phyloP scores from a whole-genome alignment of 2,329 filamentous ascomycete genomes.

The Fusarium sp. region DNA sequence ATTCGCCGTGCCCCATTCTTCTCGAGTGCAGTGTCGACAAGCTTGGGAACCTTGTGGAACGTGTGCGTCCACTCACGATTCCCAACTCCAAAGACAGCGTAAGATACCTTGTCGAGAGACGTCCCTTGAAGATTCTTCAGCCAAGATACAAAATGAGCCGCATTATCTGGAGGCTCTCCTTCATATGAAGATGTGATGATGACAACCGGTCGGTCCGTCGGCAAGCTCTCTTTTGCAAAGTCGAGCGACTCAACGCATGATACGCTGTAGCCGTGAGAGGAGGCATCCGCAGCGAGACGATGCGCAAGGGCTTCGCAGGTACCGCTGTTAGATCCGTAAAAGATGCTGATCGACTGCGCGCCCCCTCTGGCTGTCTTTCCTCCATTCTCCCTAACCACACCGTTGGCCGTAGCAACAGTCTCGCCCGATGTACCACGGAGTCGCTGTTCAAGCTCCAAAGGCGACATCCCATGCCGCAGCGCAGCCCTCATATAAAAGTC shows the following conservation, averaged over 20 bases:
- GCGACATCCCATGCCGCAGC: constrained; percentile 60
- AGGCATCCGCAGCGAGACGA: constrained; percentile 69
- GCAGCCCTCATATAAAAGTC: constrained; percentile 72
- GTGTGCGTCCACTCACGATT: constrained; percentile 69
- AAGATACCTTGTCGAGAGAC: constrained; percentile 66
- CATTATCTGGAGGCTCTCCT: constrained; percentile 79
- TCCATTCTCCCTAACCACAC: constrained; percentile 7
- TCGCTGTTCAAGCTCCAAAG: constrained; percentile 57
- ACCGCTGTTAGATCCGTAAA: constrained; percentile 79
- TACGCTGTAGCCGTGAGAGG: constrained; percentile 69
- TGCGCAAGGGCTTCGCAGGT: constrained; percentile 79
- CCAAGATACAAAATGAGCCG: constrained; percentile 76
- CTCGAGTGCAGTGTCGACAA: constrained; percentile 67
- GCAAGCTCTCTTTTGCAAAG: constrained; percentile 68
- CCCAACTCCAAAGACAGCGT: constrained; percentile 79
- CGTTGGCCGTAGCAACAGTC: constrained; percentile 9
- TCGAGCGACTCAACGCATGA: constrained; percentile 68
- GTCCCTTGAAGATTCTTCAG: constrained; percentile 65
- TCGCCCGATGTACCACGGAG: constrained; percentile 34
- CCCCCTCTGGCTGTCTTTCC: not conserved
- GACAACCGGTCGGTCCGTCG: constrained; percentile 70
- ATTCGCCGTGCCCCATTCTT: constrained; percentile 47
- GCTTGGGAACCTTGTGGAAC: constrained; percentile 74
- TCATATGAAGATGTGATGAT: constrained; percentile 80
- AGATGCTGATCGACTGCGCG: constrained; percentile 67